Evolutionary conservation across 1,139 yeast species (phyloP).

Genomic region (Blastobotrys elegans): DNA sequence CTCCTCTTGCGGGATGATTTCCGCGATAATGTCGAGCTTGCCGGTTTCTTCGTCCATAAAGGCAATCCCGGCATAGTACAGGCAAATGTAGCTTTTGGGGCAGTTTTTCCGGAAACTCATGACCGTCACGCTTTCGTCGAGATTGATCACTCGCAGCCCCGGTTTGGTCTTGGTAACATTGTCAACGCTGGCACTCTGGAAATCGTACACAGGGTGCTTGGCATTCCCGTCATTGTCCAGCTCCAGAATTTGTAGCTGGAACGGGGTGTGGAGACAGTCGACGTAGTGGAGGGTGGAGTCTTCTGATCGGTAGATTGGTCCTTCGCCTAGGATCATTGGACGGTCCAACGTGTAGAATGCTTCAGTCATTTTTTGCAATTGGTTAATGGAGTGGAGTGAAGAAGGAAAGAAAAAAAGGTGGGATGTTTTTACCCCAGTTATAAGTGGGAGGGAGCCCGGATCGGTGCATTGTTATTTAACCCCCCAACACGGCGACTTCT

Average conservation of each 20-base stretch:
- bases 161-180: constrained; percentile 18
- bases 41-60: constrained; percentile 33
- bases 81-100: constrained; percentile 28
- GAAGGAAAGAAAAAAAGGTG: not conserved
- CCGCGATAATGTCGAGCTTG: constrained; percentile 28
- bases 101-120: constrained; percentile 26
- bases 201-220: constrained; percentile 15
- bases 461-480: too few species aligned
- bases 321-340: constrained; percentile 27
- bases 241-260: constrained; percentile 27
- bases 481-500: too few species aligned
- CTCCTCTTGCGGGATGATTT: constrained; percentile 29
- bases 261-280: constrained; percentile 26
- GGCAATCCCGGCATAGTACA: constrained; percentile 31
- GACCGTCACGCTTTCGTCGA: constrained; percentile 29
- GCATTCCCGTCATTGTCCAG: constrained; percentile 26
- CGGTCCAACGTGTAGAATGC: constrained; percentile 20
- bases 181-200: constrained; percentile 13
- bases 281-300: constrained; percentile 30
- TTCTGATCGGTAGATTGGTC: constrained; percentile 26
- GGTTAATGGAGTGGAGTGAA: not conserved
- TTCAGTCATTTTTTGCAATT: constrained; percentile 9
- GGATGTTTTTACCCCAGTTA: too few species aligned
- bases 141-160: constrained; percentile 28
- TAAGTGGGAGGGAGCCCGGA: too few species aligned